These are phyloP conservation scores for Canariomyces notabilis DNA, from an alignment of 2,329 filamentous ascomycete species.

Conservation along the genomic window DNA sequence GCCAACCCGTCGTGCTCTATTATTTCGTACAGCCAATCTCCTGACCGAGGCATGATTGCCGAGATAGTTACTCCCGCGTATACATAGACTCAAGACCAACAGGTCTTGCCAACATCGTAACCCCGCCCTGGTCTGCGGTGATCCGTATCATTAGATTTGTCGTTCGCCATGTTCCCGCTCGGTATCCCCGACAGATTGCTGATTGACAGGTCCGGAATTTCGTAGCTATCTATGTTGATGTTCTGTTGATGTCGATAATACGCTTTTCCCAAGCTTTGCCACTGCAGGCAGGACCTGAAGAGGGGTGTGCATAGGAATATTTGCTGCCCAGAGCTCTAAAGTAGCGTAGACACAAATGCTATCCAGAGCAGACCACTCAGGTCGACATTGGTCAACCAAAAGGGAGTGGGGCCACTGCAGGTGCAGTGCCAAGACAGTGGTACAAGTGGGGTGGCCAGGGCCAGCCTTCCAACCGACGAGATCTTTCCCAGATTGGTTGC, in stretches of 20 bases:
- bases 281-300: conserved; percentile 1
- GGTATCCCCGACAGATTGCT: too few relatives aligned
- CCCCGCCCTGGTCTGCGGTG: neutral
- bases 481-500: conserved; percentile 16
- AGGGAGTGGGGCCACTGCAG: conserved; percentile 8
- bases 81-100: too few relatives aligned
- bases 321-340: neutral
- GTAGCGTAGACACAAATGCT: neutral
- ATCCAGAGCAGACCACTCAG: conserved; percentile 18
- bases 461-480: conserved; percentile 1
- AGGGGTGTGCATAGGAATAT: neutral
- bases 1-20: too few relatives aligned
- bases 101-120: neutral
- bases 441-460: conserved; percentile 2
- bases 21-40: neutral
- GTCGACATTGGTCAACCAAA: conserved; percentile 11
- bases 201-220: too few relatives aligned
- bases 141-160: neutral
- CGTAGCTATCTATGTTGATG: neutral
- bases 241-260: too few relatives aligned
- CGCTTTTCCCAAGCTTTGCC: neutral
- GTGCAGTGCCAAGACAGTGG: conserved; percentile 10
- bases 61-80: neutral
- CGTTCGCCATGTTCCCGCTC: too few relatives aligned
- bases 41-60: neutral